These are phyloP conservation scores for Soucietia sequanensis DNA, from an alignment of 805 yeast species.

Conservation along the genomic window DNA sequence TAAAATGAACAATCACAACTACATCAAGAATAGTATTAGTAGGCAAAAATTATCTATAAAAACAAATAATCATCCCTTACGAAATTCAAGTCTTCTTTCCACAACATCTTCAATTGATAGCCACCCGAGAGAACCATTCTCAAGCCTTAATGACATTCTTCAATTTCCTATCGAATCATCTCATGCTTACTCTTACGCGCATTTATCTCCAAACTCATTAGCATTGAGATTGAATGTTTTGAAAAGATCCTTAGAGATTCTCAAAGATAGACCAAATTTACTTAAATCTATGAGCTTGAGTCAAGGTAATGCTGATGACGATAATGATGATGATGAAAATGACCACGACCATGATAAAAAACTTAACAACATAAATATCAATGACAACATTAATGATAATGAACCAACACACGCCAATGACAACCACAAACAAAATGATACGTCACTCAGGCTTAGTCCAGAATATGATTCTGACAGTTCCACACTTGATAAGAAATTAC, in stretches of 20 bases:
- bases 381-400: not conserved
- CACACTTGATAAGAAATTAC: not conserved
- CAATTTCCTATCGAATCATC: constrained; percentile 77
- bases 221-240: constrained; percentile 73
- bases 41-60: too few relatives aligned
- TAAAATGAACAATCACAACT: too few relatives aligned
- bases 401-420: not conserved
- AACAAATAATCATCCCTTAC: too few relatives aligned
- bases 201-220: constrained; percentile 74
- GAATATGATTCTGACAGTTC: too few relatives aligned
- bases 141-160: constrained; percentile 38
- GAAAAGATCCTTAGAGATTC: constrained; percentile 71
- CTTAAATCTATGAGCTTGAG: constrained; percentile 21
- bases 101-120: too few relatives aligned
- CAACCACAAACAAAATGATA: too few relatives aligned
- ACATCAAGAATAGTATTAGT: too few relatives aligned
- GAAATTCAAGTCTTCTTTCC: too few relatives aligned
- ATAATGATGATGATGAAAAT: not conserved
- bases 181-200: constrained; percentile 83
- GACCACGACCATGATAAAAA: not conserved
- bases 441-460: too few relatives aligned
- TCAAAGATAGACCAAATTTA: constrained; percentile 61
- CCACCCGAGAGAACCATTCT: too few relatives aligned
- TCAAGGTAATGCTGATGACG: not conserved
- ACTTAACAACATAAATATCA: not conserved